Conservation (phyloP, 2,329 filamentous ascomycete species). For the Neopestalotiopsis sp. region DNA sequence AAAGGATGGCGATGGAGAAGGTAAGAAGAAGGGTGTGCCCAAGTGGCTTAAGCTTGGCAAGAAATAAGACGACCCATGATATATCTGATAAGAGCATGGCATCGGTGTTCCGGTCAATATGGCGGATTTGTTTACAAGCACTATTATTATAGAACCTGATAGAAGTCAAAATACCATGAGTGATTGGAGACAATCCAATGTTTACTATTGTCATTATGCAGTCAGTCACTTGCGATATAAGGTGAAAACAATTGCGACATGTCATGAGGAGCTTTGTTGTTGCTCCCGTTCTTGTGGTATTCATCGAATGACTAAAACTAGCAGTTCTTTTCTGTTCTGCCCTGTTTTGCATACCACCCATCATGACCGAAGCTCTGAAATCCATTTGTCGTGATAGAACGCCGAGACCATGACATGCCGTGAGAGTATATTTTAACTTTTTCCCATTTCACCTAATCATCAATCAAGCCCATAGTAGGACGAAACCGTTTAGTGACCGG, state of each 20-base stretch:
- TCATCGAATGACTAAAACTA: constrained; percentile 12
- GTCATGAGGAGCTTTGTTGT: constrained; percentile 15
- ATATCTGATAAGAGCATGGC: background rate
- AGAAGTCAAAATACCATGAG: background rate
- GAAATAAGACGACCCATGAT: background rate
- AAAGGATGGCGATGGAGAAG: constrained; percentile 38
- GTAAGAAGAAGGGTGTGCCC: constrained; percentile 12
- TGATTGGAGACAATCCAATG: background rate
- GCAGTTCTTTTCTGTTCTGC: background rate
- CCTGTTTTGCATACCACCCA: constrained; percentile 7
- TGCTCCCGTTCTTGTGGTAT: constrained; percentile 6
- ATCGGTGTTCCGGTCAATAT: constrained; percentile 4
- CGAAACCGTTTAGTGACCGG: constrained; percentile 56
- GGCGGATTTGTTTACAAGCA: background rate
- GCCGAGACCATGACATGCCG: constrained; percentile 16
- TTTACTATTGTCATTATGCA: background rate
- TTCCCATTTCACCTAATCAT: constrained; percentile 8
- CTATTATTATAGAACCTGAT: background rate
- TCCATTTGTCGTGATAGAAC: constrained; percentile 5
- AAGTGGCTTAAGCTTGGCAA: constrained; percentile 18
- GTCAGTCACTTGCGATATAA: background rate
- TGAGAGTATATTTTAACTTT: constrained; percentile 1
- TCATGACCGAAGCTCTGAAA: constrained; percentile 15
- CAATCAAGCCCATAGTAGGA: background rate
- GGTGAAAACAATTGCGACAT: constrained; percentile 2